Evolutionary conservation across 176 grass and related monocot species (phyloP).

Genomic region (Oryza nivara): DNA sequence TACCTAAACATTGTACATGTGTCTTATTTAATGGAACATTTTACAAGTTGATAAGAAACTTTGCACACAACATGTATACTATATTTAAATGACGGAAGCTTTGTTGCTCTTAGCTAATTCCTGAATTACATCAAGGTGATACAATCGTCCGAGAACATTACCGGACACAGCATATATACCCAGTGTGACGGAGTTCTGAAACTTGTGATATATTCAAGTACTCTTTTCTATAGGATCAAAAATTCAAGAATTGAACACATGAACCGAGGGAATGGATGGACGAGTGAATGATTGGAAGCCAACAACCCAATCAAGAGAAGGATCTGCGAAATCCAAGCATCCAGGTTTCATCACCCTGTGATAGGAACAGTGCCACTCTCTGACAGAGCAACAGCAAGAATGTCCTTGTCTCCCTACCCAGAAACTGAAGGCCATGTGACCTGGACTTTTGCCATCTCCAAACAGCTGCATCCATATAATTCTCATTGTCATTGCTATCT

Average conservation of each 20-base stretch:
- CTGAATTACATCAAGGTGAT: too few species aligned
- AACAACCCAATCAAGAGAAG: neutral
- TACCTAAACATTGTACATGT: neutral
- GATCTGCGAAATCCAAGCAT: neutral
- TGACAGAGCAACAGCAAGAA: conserved; percentile 20
- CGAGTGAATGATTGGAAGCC: conserved; percentile 36
- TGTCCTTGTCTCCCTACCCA: conserved; percentile 22
- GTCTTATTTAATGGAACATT: neutral
- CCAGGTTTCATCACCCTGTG: neutral
- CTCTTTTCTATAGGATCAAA: neutral
- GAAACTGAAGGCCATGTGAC: conserved; percentile 31
- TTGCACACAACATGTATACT: neutral
- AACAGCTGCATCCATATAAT: neutral
- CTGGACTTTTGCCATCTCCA: neutral
- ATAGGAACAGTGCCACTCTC: neutral
- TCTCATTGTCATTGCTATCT: neutral
- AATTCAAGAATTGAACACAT: conserved; percentile 17
- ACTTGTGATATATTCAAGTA: neutral
- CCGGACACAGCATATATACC: neutral
- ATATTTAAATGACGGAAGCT: too few species aligned
- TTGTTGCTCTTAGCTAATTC: too few species aligned
- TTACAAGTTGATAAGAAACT: neutral
- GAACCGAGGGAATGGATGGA: neutral
- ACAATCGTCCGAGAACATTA: too few species aligned
- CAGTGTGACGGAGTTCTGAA: neutral